A percentile compares a stretch with the other conserved stretches of the same genome.
These are phyloP conservation scores for Acanthamoeba triangularis DNA, from an alignment of 208 protist species.

Conservation along the genomic window DNA sequence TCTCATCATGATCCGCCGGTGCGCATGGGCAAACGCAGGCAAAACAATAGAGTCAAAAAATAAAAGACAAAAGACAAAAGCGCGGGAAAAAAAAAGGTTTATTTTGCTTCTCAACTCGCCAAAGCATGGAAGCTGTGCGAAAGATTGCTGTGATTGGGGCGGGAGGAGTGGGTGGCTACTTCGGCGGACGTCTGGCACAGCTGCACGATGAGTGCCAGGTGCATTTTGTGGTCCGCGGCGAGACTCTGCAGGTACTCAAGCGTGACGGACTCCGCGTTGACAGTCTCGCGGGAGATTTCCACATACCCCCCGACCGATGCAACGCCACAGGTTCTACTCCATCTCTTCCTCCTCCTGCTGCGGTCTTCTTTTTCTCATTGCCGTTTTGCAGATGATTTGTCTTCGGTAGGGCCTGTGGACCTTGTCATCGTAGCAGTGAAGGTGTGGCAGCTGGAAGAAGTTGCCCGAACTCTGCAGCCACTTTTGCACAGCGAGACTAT, in stretches of 20 bases:
- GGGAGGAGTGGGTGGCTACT: slow-evolving; percentile 61
- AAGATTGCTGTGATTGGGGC: background rate
- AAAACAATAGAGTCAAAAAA: no score
- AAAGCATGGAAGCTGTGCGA: background rate
- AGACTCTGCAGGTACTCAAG: slow-evolving; percentile 1
- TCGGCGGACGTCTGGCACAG: slow-evolving; percentile 29
- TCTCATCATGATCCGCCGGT: no score
- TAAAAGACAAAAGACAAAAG: background rate
- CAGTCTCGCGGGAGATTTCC: background rate
- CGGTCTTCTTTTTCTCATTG: background rate
- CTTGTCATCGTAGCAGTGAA: slow-evolving; percentile 35
- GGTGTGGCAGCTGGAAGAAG: slow-evolving; percentile 58
- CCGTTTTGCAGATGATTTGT: slow-evolving; percentile 28
- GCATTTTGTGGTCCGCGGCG: slow-evolving; percentile 45
- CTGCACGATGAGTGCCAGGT: slow-evolving; percentile 9
- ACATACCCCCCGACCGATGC: background rate
- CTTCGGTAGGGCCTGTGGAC: background rate
- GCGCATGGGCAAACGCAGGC: no score
- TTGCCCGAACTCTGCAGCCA: slow-evolving; percentile 4
- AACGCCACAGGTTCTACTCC: background rate
- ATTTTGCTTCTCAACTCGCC: no score
- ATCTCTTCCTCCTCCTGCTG: background rate
- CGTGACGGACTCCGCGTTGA: background rate
- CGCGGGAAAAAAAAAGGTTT: background rate
- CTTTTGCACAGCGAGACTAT: slow-evolving; percentile 1